Evolutionary conservation across 371 early-diverging fungal species (phyloP).

Genomic region (Choanephora cucurbitarum): DNA sequence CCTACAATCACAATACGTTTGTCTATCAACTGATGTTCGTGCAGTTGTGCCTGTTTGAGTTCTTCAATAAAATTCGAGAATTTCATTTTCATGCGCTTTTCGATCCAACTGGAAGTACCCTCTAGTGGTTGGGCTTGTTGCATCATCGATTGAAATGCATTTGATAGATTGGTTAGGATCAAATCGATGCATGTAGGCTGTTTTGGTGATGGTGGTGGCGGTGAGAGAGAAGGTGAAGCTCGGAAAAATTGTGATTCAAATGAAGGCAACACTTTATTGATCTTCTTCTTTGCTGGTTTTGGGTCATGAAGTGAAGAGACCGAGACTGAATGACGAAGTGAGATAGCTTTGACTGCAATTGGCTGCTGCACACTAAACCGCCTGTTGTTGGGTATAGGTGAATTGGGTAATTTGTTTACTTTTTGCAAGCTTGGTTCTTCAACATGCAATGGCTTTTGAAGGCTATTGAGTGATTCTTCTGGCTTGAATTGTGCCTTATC

Average conservation of each 20-base stretch:
- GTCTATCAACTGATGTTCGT: slow-evolving; percentile 20
- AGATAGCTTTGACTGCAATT: not conserved
- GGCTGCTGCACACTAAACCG: too few relatives aligned
- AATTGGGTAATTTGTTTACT: slow-evolving; percentile 10
- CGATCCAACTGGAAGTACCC: slow-evolving; percentile 20
- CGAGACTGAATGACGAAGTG: slow-evolving; percentile 14
- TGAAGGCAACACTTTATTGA: slow-evolving; percentile 34
- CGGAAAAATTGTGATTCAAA: slow-evolving; percentile 33
- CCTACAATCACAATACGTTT: slow-evolving; percentile 70
- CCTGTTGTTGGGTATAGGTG: not conserved
- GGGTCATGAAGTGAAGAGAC: slow-evolving; percentile 4
- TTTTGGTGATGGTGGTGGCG: slow-evolving; percentile 10
- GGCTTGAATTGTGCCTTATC: not conserved
- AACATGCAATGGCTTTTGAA: too few relatives aligned
- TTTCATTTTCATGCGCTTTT: slow-evolving; percentile 22
- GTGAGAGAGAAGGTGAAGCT: slow-evolving; percentile 16
- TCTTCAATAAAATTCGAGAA: slow-evolving; percentile 36
- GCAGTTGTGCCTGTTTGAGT: slow-evolving; percentile 19
- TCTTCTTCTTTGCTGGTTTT: slow-evolving; percentile 10
- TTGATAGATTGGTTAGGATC: slow-evolving; percentile 12
- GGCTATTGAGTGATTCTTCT: not conserved
- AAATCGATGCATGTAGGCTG: too few relatives aligned
- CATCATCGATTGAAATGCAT: slow-evolving; percentile 18
- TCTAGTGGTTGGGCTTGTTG: slow-evolving; percentile 17
- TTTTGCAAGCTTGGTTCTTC: slow-evolving; percentile 4